Percentiles rank a stretch among this genome's conserved stretches.
phyloP scores from a whole-genome alignment of 148 eudicot genomes.

The Rhododendron henanense region DNA sequence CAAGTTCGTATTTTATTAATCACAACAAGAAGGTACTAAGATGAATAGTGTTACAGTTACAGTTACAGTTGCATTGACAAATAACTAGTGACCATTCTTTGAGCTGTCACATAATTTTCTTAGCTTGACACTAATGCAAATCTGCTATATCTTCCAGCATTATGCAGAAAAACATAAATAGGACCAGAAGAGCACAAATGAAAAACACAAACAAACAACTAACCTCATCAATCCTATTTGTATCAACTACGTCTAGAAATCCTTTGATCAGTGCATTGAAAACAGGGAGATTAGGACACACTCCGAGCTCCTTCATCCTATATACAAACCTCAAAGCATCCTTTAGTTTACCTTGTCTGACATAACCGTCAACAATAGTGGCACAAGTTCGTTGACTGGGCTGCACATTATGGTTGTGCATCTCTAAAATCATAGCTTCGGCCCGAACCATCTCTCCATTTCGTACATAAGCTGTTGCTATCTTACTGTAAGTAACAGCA shows the following conservation, averaged over 20 bases:
- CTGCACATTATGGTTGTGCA: conserved; percentile 47
- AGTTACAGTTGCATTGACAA: neutral
- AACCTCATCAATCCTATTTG: conserved; percentile 65
- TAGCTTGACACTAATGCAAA: neutral
- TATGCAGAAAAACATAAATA: neutral
- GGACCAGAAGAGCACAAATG: neutral
- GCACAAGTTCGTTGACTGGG: conserved; percentile 68
- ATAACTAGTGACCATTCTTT: neutral
- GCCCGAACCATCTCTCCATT: conserved; percentile 45
- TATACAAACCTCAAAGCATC: conserved; percentile 65
- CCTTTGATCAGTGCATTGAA: conserved; percentile 69
- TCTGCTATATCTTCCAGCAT: neutral
- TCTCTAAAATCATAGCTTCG: conserved; percentile 51
- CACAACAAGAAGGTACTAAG: neutral
- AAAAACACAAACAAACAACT: conserved; percentile 11
- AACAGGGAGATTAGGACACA: conserved; percentile 52
- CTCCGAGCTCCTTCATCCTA: conserved; percentile 54
- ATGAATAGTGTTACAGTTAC: neutral
- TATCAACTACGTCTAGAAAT: conserved; percentile 45
- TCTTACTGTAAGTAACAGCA: conserved; percentile 54
- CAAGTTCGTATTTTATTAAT: neutral
- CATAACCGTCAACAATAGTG: conserved; percentile 58
- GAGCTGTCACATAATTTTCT: neutral
- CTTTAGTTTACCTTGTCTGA: conserved; percentile 56
- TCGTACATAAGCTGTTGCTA: conserved; percentile 60